These are phyloP conservation scores for Linnemannia hyalina DNA, from an alignment of 192 early-diverging fungal genomes.

Conservation along the genomic window DNA sequence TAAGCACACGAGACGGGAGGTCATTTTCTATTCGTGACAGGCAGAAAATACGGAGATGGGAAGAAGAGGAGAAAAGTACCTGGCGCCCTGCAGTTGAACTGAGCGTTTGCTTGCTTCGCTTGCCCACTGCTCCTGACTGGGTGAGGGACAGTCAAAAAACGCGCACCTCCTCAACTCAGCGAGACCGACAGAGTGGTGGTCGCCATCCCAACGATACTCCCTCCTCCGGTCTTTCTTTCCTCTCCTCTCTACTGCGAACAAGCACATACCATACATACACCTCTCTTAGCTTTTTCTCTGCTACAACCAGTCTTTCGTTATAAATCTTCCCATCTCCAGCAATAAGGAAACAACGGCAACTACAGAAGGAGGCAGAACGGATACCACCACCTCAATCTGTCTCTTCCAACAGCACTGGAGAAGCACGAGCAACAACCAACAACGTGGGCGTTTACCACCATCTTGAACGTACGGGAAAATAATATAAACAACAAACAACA, in stretches of 20 bases:
- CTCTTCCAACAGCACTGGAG: neutral
- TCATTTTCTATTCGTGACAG: neutral
- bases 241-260: neutral
- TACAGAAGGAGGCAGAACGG: neutral
- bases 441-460: neutral
- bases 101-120: neutral
- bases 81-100: neutral
- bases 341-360: neutral
- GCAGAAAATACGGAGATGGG: neutral
- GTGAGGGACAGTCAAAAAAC: no score
- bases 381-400: neutral
- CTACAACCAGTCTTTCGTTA: neutral
- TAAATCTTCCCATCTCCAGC: no score
- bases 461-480: constrained; percentile 8
- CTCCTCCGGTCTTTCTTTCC: neutral
- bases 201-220: neutral
- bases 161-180: neutral
- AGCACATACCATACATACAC: neutral
- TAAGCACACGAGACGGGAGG: constrained; percentile 10
- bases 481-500: constrained; percentile 1
- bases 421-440: neutral
- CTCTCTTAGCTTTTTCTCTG: neutral
- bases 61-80: constrained; percentile 5
- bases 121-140: neutral
- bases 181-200: neutral